Evolutionary conservation across 106 monocot genomes (phyloP), one percentile per base, ranked within the genome.

Genomic region (Gastrodia elata): DNA sequence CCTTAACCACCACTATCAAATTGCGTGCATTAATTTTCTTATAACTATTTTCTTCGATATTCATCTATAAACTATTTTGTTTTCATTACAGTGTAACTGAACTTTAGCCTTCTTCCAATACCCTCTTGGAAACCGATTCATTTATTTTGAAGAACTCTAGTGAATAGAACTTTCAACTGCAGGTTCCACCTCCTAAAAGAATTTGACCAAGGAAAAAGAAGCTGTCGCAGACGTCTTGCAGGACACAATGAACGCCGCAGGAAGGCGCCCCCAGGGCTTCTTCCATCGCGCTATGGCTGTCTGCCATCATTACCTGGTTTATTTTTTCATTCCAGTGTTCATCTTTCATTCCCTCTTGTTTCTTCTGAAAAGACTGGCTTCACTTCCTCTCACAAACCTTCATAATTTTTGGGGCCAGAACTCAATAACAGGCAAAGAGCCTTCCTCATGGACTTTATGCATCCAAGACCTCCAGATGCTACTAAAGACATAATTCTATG

Each of bases 241-340:
- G 90, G 90, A 1, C 90, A 91, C 65, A 91, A 91, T 56, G 90
- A 91, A 70, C 87, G 90, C 5, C 68, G 90, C 10, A 82, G 90
- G 67, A 91, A 91, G 83, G 84, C 87, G 35, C 84, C 79, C 28
- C 79, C 77, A 11, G 82, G 74, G 41, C 64, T 78, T 24, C 28
- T 83, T 0, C 57, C 70, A 39, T 64, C 81, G 0, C 77, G 81
- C 56, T 69, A 68, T 39, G 81, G 77, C 24, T 82, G 32, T 20
- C 68, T 79, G 18, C 67, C 82, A 49, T 74, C 81, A 39, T 77
- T 77, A 22, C 64, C 55, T 73, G 78, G 87, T 87, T 20, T 39
- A 64, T 39, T 24, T 13, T 38, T 38, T 16, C 25, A 55, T 38
- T 16, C 14, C 42, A 36, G 24, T 18, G 3, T 25, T 39, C 34